Percentiles rank a stretch among this genome's conserved stretches.
Conservation (phyloP, 176 grass and related monocot species). For the Triticum dicoccoides region DNA sequence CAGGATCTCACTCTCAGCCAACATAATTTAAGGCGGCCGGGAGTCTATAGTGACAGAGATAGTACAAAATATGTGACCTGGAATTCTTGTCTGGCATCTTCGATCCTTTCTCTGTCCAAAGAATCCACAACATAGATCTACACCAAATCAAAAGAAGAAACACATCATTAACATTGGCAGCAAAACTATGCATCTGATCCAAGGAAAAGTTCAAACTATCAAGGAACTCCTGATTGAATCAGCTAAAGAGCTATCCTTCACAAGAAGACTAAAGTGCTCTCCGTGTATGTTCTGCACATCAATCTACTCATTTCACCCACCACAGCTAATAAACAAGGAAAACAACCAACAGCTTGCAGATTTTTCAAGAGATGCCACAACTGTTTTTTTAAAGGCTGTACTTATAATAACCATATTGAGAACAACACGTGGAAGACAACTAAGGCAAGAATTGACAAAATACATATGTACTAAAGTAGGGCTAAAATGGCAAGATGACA, state of each 20-base stretch:
- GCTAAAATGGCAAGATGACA: conserved; percentile 1
- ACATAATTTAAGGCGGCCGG: neutral
- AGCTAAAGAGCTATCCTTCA: neutral
- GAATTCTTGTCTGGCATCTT: conserved; percentile 76
- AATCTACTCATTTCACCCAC: neutral
- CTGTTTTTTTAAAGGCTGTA: too few relatives aligned
- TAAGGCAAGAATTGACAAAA: conserved; percentile 3
- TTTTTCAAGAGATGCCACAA: neutral
- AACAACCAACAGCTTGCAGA: neutral
- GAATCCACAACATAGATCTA: conserved; percentile 97
- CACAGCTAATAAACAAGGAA: neutral
- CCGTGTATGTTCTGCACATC: neutral
- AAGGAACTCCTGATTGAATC: neutral
- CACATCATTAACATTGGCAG: conserved; percentile 10
- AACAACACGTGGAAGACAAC: neutral
- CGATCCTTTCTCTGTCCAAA: conserved; percentile 92
- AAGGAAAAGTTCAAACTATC: neutral
- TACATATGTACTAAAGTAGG: neutral
- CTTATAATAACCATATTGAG: neutral
- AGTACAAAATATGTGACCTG: conserved; percentile 53
- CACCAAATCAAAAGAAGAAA: conserved; percentile 30
- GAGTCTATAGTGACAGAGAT: neutral
- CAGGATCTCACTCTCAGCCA: neutral
- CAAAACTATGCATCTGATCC: neutral
- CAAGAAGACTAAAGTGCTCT: neutral